Evolutionary conservation across 2,329 filamentous ascomycete species (phyloP), one percentile per base, ranked within the genome.

Genomic region (Trichoderma breve): DNA sequence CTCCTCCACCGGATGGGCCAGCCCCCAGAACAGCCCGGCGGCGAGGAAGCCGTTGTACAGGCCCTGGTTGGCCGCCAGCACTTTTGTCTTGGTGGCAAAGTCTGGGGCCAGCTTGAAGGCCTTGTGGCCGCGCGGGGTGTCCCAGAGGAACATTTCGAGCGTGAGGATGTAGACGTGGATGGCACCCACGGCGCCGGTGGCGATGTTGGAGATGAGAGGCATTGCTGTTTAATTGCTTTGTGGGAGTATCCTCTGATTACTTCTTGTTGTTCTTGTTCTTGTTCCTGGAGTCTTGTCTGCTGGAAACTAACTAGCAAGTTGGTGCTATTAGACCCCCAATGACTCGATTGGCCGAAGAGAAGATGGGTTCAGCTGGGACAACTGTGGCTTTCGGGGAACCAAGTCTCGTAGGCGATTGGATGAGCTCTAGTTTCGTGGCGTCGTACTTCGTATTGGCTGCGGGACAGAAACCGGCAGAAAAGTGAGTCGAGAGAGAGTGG

Each of bases 11-110:
- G 85, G 84, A 74, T 87, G 84, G 4, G 79, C n/a, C n/a, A 86
- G 73, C 3, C 82, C 81, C 85, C 85, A 87, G 30, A 79, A 72
- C 2, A 87, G 77, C 0, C 85, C 85, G 1, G 84, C 84, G 3
- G 84, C 82, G n/a, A 87, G 79, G 70, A 87, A 86, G 55, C 85
- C 85, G 75, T 87, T 87, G 79, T 87, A 87, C 6, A 87, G 79
- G 24, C 85, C 85, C 75, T 87, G 85, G 76, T 87, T 87, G 67
- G 83, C 83, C 61, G 84, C 85, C 43, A 87, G 78, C 4, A 79
- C 75, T 73, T 81, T 82, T 4, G 84, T 85, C 77, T 84, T 75
- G 51, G 82, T 76, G 6, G 85, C 85, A 71, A 84, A 85, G 6
- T 85, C 82, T n/a, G 82, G 75, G 0, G 79, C 82, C 43, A 86